Base-by-base conservation (phyloP, 192 early-diverging fungal genomes). In the Entomortierella chlamydospora region DNA sequence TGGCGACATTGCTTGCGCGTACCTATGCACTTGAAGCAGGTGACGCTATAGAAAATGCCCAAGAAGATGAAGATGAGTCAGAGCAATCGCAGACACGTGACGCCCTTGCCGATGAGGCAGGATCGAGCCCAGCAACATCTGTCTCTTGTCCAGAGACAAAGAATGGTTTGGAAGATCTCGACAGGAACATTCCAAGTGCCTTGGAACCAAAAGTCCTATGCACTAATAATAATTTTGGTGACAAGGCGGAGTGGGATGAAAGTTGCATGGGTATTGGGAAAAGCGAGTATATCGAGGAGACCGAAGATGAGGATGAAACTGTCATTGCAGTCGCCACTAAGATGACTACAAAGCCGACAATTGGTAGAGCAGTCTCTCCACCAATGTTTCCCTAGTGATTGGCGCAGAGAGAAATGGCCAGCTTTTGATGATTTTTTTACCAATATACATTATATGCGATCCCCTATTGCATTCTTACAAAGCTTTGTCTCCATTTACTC, bases 11-110 rank as follows among this genome's bases (percentile, higher is more conserved):
- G 28, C 55, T 77, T 4, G 53, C 33, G 5, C 50, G 73, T 26
- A 77, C 73, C 4, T 77, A 77, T 52, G 73, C 61, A 12, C 51
- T 77, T 30, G 73, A 77, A 23, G 51, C 73, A 23, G 66, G 54
- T n/a, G 65, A 43, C 6, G 42, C 26, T 20, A 30, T 49, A 23
- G 64, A 67, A 28, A 47, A 65, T 11, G 62, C 64, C 1, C 61
- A 72, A 39, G 61, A 55, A 37, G 61, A 56, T 22, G 45, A 33
- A 17, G 59, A 61, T 8, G 94, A 62, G 0, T 20, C 15, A 29
- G 29, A 50, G 18, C 26, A 62, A 33, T 17, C 15, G 8, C 34
- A 50, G 37, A 13, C 49, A 30, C 11, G 51, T 30, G 17, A 25
- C 10, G 45, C 17, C 8, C 8, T 45, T 10, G 33, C 37, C 0